These are phyloP conservation scores for Corniculantispora saksenae DNA, from an alignment of 2,329 filamentous ascomycete species.

Conservation along the genomic window DNA sequence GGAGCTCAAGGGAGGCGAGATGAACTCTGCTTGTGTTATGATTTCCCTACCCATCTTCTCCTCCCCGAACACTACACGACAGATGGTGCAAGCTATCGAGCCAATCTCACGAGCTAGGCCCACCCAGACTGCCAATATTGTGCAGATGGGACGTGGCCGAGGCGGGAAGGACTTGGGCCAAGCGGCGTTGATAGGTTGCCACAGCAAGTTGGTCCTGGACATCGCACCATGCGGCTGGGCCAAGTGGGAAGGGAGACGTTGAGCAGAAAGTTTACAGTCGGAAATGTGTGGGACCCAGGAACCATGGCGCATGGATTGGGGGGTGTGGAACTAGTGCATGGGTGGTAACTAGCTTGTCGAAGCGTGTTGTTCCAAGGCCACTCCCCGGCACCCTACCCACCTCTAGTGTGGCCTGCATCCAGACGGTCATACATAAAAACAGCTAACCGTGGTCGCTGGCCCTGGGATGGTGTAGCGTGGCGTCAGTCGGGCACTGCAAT, in stretches of 20 bases:
- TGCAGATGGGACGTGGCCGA: slow-evolving; percentile 14
- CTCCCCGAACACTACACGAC: neutral
- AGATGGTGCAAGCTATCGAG: slow-evolving; percentile 14
- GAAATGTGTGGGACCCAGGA: slow-evolving; percentile 18
- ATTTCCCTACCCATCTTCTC: neutral
- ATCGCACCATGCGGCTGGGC: slow-evolving; percentile 17
- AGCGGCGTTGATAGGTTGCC: slow-evolving; percentile 16
- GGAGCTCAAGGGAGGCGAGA: slow-evolving; percentile 10
- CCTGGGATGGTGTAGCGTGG: neutral
- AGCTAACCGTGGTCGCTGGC: too few relatives aligned
- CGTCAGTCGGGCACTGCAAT: neutral
- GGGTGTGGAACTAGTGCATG: neutral
- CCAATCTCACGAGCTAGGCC: slow-evolving; percentile 13
- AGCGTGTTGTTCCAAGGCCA: neutral
- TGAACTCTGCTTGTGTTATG: slow-evolving; percentile 9
- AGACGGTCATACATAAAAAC: neutral
- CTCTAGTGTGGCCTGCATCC: slow-evolving; percentile 8
- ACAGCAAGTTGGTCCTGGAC: neutral
- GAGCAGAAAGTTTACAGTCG: slow-evolving; percentile 13
- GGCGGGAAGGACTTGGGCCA: slow-evolving; percentile 13
- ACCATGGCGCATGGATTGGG: slow-evolving; percentile 1
- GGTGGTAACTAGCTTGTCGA: neutral
- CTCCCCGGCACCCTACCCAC: slow-evolving; percentile 18
- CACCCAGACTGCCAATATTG: neutral
- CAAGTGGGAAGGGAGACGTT: slow-evolving; percentile 14